Base-by-base conservation (phyloP, 1,284 basidiomycete species). In the Cryptococcus amylolentus region DNA sequence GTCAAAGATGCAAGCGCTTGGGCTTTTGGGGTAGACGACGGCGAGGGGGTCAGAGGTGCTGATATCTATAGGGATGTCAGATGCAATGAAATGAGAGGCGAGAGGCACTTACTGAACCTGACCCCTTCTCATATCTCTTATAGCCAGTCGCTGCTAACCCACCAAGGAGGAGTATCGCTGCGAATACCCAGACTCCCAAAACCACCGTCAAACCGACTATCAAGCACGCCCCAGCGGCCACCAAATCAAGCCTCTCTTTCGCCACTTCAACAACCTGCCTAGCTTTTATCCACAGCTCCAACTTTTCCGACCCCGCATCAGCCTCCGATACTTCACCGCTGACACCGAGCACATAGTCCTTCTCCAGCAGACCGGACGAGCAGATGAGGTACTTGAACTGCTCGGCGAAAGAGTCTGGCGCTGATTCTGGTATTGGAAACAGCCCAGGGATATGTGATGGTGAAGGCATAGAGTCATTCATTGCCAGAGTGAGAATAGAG, bases 311-410 rank as follows among this genome's bases (percentile, higher is more conserved):
- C 26, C 44, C 28, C 4, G 26, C 10, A 18, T 35, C 26, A n/a
- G 31, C 51, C 28, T 23, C 46, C 13, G 56, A 54, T 13, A 46
- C 12, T n/a, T 49, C 52, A 48, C 44, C 55, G 26, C 54, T 49
- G 6, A 57, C 45, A 20, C 55, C 57, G 13, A 66, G 63, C 6
- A 70, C 63, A 58, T 66, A 69, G 40, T 68, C 69, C 49, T 66
- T 68, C 61, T 76, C 73, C 26, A 76, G 54, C 7, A 76, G 54
- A 0, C 69, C 73, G 18, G 65, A 68, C 6, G 72, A 68, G 23
- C 70, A 73, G 10, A 76, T 64, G 28, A 71, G 58, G 53, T 73
- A 76, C 52, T 69, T 70, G 67, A 76, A 76, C 23, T 61, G 57
- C 51, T 74, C 73, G 7, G 68, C 65, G 49, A 73, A 76, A 4